These are phyloP conservation scores for Vaccinium macrocarpon DNA, from an alignment of 148 eudicot species.

Conservation along the genomic window DNA sequence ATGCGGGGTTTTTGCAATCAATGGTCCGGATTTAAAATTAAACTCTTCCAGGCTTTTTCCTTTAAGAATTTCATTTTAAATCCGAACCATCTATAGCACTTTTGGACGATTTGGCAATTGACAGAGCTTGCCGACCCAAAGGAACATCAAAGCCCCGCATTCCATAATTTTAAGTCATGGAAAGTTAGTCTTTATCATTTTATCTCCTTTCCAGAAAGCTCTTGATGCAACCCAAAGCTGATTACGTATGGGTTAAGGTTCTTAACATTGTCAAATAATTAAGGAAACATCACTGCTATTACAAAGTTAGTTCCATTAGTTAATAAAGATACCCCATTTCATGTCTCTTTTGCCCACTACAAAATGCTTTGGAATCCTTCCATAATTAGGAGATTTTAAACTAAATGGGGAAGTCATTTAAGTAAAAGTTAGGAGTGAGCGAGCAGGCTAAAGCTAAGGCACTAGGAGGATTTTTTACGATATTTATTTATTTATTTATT, in stretches of 20 bases:
- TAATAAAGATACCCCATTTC: not conserved
- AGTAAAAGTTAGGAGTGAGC: conserved; percentile 4
- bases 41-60: no score
- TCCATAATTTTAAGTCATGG: not conserved
- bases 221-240: conserved; percentile 5
- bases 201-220: conserved; percentile 4
- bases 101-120: no score
- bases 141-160: no score
- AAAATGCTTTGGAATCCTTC: conserved; percentile 14
- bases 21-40: no score
- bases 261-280: not conserved
- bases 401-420: conserved; percentile 18
- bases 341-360: not conserved
- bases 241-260: not conserved
- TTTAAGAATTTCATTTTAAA: no score
- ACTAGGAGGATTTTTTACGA: not conserved
- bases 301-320: not conserved
- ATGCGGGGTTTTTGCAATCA: no score
- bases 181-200: not conserved
- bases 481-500: not conserved
- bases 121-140: no score
- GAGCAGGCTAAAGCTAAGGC: not conserved
- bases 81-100: no score
- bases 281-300: not conserved
- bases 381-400: conserved; percentile 15